Evolutionary conservation across 1,284 basidiomycete genomes (phyloP), one percentile per base, ranked within the genome.

Genomic region (Ceratobasidium sp.): DNA sequence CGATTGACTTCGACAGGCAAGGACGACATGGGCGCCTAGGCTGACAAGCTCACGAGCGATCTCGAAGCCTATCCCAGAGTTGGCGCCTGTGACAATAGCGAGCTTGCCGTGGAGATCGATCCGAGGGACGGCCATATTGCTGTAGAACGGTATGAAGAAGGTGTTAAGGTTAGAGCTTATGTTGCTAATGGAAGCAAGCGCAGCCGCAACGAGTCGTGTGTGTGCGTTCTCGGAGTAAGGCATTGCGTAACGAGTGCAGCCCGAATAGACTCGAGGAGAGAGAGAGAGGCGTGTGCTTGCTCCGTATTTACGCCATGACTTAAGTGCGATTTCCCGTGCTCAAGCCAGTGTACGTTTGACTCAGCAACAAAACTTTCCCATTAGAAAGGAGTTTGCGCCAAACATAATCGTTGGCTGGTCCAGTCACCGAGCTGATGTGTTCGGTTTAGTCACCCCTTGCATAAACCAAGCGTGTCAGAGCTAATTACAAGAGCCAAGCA

Each of bases 91-190:
- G 50, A 75, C 63, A 28, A 75, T 35, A 21, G 55, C 71, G 16
- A 72, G 70, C 49, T 74, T 74, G 38, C 73, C 73, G n/a, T 26
- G 32, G 11, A 74, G 61, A 50, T 73, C 64, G 41, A 35, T 47
- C 14, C 16, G 26, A 23, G 62, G 63, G 21, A 73, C 32, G 52
- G 43, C 35, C 26, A 73, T 73, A 16, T 55, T 41, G 18, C 38
- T 32, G 63, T 73, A 73, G 41, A 73, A 30, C n/a, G 44, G 44
- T 16, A 35, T 58, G 23, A 55, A 35, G 41, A 69, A 30, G 63
- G 52, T 73, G 63, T 69, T 63, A 38, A 69, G 2, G 5, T 38
- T 3, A 18, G 8, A 21, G 6, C 58, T n/a, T 26, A 16, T 16
- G 7, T 9, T 6, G 16, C 52, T 55, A 21, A 55, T 23, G 3